Conservation (phyloP, 208 protist species). For the Acanthamoeba lenticulata region DNA sequence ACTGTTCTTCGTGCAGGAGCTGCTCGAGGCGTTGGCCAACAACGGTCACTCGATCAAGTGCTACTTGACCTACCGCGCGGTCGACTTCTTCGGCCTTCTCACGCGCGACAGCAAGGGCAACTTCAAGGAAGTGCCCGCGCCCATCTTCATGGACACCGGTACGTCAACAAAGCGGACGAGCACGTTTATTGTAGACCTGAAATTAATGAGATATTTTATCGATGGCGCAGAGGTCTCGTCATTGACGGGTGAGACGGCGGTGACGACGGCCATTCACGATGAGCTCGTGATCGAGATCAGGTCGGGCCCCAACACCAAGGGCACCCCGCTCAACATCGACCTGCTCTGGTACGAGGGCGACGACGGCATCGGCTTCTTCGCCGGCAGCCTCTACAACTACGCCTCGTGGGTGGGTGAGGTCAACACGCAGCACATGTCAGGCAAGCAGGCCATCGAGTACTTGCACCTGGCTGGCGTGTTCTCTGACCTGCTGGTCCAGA, state of each 20-base stretch:
- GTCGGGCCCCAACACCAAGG: slow-evolving; percentile 18
- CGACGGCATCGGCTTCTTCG: slow-evolving; percentile 68
- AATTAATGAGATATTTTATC: too few relatives aligned
- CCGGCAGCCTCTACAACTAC: slow-evolving; percentile 42
- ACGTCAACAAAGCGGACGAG: too few relatives aligned
- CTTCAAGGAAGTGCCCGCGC: slow-evolving; percentile 50
- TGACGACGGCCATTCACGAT: slow-evolving; percentile 53
- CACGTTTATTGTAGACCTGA: too few relatives aligned
- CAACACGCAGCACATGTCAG: slow-evolving; percentile 61
- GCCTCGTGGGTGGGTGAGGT: slow-evolving; percentile 63
- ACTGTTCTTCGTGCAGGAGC: slow-evolving; percentile 1
- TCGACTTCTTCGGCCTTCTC: slow-evolving; percentile 65
- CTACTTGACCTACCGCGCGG: slow-evolving; percentile 62
- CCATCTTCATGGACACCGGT: slow-evolving; percentile 60
- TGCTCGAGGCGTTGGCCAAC: not conserved
- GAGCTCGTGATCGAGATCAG: slow-evolving; percentile 68
- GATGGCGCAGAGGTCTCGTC: slow-evolving; percentile 10
- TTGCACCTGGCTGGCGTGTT: slow-evolving; percentile 50
- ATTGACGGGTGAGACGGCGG: not conserved
- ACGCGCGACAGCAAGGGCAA: slow-evolving; percentile 29
- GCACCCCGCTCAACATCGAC: slow-evolving; percentile 32
- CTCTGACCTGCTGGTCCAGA: slow-evolving; percentile 55
- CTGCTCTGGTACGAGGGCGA: slow-evolving; percentile 68
- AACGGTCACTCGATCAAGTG: slow-evolving; percentile 55
- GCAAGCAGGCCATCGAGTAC: slow-evolving; percentile 57